These are phyloP conservation scores for Botryotinia globosa DNA, from an alignment of 2,329 filamentous ascomycete species.

Conservation along the genomic window DNA sequence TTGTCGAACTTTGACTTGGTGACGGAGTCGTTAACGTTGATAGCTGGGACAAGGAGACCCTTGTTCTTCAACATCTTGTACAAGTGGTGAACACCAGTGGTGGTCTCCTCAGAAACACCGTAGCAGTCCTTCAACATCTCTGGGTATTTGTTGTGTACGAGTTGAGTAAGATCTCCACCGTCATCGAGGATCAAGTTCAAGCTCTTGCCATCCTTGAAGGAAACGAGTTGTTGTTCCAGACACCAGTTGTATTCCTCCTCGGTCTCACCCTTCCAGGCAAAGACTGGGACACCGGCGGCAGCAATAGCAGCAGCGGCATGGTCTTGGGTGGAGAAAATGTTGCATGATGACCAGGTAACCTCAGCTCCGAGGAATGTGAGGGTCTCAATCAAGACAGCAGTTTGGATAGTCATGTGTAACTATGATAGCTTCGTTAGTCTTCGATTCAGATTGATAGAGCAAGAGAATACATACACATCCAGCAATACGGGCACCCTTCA, in stretches of 20 bases:
- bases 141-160: slow-evolving; percentile 97
- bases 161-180: slow-evolving; percentile 91
- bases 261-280: slow-evolving; percentile 77
- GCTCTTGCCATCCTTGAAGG: slow-evolving; percentile 95
- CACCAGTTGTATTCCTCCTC: slow-evolving; percentile 99
- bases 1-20: slow-evolving; percentile 99
- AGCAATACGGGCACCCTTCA: slow-evolving; percentile 91
- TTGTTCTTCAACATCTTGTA: slow-evolving; percentile 96
- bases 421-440: not conserved
- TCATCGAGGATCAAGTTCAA: slow-evolving; percentile 99
- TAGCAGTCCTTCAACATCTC: slow-evolving; percentile 98
- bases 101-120: slow-evolving; percentile 99
- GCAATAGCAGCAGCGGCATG: slow-evolving; percentile 98
- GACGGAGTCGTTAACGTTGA: slow-evolving; percentile 99
- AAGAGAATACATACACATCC: slow-evolving; percentile 64
- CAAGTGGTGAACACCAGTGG: slow-evolving; percentile 98
- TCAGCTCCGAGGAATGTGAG: slow-evolving; percentile 91
- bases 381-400: slow-evolving; percentile 98
- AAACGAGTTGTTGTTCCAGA: slow-evolving; percentile 92
- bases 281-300: slow-evolving; percentile 73
- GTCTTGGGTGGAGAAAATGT: slow-evolving; percentile 99
- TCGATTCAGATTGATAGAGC: slow-evolving; percentile 60
- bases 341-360: slow-evolving; percentile 98
- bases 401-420: slow-evolving; percentile 80
- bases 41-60: slow-evolving; percentile 85